Percentiles rank a stretch among this genome's conserved stretches.
phyloP scores from a whole-genome alignment of 2,329 filamentous ascomycete genomes.

The Cladophialophora bantiana region DNA sequence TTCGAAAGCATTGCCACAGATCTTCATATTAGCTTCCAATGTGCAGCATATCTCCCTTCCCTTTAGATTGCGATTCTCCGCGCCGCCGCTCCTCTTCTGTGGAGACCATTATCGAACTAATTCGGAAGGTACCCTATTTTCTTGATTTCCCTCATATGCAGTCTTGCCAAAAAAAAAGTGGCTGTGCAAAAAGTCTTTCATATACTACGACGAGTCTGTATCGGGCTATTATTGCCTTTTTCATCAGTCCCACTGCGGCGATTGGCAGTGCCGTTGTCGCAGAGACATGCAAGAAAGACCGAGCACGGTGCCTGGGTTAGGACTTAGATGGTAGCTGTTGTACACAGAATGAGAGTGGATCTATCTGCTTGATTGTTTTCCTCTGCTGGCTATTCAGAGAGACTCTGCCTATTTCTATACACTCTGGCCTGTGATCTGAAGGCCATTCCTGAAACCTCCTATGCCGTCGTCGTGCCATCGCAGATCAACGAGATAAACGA shows the following conservation, averaged over 20 bases:
- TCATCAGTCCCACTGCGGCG: conserved; percentile 61
- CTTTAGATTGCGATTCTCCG: not conserved
- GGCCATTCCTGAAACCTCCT: too few relatives aligned
- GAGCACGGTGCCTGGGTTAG: conserved; percentile 63
- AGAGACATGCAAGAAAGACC: conserved; percentile 63
- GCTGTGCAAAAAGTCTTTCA: conserved; percentile 58
- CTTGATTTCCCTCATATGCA: conserved; percentile 55
- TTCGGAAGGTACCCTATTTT: not conserved
- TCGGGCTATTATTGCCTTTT: conserved; percentile 62
- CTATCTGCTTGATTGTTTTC: too few relatives aligned
- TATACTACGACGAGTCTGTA: conserved; percentile 61
- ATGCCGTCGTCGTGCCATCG: too few relatives aligned
- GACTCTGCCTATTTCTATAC: too few relatives aligned
- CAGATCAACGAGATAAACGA: too few relatives aligned
- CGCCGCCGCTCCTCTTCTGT: not conserved
- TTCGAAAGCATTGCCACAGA: not conserved
- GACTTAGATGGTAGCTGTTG: too few relatives aligned
- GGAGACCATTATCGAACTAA: not conserved
- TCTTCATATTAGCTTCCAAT: not conserved
- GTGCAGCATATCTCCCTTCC: not conserved
- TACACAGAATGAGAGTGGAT: too few relatives aligned
- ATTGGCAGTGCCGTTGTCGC: conserved; percentile 65
- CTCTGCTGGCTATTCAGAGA: too few relatives aligned
- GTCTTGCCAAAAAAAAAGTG: conserved; percentile 50
- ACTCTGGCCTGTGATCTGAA: too few relatives aligned